phyloP scores from a whole-genome alignment of 352 stramenopile genomes.

The Phytophthora sp. region DNA sequence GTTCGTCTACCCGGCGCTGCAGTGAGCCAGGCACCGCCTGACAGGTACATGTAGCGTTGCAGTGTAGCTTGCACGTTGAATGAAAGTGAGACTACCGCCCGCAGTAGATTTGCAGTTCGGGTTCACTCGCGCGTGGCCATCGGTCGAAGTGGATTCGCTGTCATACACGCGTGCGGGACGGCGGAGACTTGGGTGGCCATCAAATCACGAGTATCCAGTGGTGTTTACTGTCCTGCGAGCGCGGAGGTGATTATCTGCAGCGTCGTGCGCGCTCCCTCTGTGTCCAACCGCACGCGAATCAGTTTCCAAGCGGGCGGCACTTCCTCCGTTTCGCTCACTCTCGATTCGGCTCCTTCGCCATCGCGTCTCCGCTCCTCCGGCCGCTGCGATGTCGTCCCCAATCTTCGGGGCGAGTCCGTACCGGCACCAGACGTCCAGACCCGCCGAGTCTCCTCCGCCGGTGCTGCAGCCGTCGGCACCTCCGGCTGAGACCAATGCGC shows the following conservation, averaged over 20 bases:
- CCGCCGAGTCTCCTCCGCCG: conserved; percentile 10
- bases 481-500: conserved; percentile 5
- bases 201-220: neutral
- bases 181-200: no score
- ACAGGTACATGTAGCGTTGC: no score
- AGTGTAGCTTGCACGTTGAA: neutral
- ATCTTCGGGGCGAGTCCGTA: conserved; percentile 28
- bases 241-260: conserved; percentile 1
- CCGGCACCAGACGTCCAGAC: conserved; percentile 17
- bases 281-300: conserved; percentile 13
- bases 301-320: neutral
- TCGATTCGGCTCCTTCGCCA: conserved; percentile 2
- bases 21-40: no score
- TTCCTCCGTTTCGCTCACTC: conserved; percentile 6
- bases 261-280: no score
- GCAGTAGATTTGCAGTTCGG: neutral
- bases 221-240: conserved; percentile 1
- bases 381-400: conserved; percentile 20
- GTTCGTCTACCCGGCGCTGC: conserved; percentile 1
- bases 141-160: no score
- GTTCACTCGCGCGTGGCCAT: no score
- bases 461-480: conserved; percentile 8
- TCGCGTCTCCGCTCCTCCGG: neutral
- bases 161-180: no score
- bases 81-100: no score